These are phyloP conservation scores for Ogataea haglerorum DNA, from an alignment of 805 yeast species.

Conservation along the genomic window DNA sequence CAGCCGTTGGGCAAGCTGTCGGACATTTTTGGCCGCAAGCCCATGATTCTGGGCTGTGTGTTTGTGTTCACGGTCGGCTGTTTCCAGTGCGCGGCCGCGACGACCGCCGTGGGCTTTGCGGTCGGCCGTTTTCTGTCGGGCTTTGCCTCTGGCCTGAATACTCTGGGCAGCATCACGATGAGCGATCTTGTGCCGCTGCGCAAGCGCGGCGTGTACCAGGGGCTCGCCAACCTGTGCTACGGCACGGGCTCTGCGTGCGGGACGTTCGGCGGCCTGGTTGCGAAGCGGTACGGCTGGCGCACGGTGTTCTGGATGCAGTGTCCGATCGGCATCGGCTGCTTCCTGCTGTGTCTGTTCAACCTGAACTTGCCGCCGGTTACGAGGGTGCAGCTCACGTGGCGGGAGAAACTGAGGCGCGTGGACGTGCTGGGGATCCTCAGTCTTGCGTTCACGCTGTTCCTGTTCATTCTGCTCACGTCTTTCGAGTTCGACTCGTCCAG, in stretches of 20 bases:
- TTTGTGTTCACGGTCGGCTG: slow-evolving; percentile 56
- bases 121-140: slow-evolving; percentile 72
- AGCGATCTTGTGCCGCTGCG: slow-evolving; percentile 80
- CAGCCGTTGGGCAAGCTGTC: slow-evolving; percentile 73
- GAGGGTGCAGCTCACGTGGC: slow-evolving; percentile 24
- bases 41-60: slow-evolving; percentile 49
- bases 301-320: slow-evolving; percentile 54
- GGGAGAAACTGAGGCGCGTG: slow-evolving; percentile 48
- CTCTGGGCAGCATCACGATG: slow-evolving; percentile 72
- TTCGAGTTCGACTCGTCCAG: slow-evolving; percentile 42
- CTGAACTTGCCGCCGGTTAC: slow-evolving; percentile 44
- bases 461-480: slow-evolving; percentile 36
- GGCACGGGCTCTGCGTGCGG: slow-evolving; percentile 78
- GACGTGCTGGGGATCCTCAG: slow-evolving; percentile 43
- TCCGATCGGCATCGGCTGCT: slow-evolving; percentile 42
- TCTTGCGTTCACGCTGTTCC: slow-evolving; percentile 33
- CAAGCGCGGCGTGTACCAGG: slow-evolving; percentile 81
- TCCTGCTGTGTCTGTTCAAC: slow-evolving; percentile 38
- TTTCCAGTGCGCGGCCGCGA: slow-evolving; percentile 51
- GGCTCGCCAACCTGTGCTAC: slow-evolving; percentile 73
- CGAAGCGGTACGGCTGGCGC: slow-evolving; percentile 63
- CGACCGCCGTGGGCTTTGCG: slow-evolving; percentile 46
- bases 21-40: slow-evolving; percentile 68
- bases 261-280: slow-evolving; percentile 54
- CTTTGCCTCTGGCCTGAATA: slow-evolving; percentile 85